These are phyloP conservation scores for Rhodotorula diobovata DNA, from an alignment of 768 basidiomycete genomes.

Conservation along the genomic window DNA sequence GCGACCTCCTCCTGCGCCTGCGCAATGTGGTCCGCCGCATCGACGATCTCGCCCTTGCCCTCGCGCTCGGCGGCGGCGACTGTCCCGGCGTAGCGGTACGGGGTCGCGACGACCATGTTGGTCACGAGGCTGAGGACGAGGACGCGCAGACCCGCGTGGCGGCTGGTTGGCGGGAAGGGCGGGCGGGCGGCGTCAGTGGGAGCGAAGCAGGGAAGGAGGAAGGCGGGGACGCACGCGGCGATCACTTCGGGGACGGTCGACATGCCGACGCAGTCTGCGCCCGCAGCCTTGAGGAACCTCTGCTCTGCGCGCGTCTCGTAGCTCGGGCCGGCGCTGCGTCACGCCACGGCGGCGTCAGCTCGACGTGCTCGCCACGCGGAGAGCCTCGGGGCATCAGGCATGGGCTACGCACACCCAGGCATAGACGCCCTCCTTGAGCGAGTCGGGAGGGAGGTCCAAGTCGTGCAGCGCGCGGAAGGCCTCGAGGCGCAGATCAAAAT, in stretches of 20 bases:
- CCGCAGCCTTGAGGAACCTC: constrained; percentile 64
- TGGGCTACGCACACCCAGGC: constrained; percentile 64
- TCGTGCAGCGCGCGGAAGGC: constrained; percentile 67
- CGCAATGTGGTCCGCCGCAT: too few species aligned
- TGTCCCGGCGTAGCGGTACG: constrained; percentile 49
- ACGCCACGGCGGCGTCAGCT: constrained; percentile 44
- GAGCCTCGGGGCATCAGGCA: too few species aligned
- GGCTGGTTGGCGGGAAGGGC: not conserved
- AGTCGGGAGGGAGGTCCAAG: constrained; percentile 56
- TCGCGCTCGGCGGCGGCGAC: constrained; percentile 66
- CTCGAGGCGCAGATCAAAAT: constrained; percentile 62
- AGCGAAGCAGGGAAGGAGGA: not conserved
- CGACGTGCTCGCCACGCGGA: too few species aligned
- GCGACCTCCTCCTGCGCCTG: constrained; percentile 31
- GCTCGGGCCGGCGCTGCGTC: constrained; percentile 61
- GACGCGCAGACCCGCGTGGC: constrained; percentile 68
- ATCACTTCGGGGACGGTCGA: constrained; percentile 86
- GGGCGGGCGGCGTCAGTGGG: not conserved
- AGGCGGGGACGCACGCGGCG: constrained; percentile 52
- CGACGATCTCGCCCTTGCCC: constrained; percentile 57
- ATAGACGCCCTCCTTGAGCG: constrained; percentile 74
- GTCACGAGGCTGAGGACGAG: constrained; percentile 79
- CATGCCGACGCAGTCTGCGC: constrained; percentile 91
- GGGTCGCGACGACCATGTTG: constrained; percentile 72
- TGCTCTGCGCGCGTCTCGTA: constrained; percentile 88